Percentiles rank a stretch among this genome's conserved stretches.
These are phyloP conservation scores for Pestalotiopsis sp. DNA, from an alignment of 2,329 filamentous ascomycete genomes.

Conservation along the genomic window DNA sequence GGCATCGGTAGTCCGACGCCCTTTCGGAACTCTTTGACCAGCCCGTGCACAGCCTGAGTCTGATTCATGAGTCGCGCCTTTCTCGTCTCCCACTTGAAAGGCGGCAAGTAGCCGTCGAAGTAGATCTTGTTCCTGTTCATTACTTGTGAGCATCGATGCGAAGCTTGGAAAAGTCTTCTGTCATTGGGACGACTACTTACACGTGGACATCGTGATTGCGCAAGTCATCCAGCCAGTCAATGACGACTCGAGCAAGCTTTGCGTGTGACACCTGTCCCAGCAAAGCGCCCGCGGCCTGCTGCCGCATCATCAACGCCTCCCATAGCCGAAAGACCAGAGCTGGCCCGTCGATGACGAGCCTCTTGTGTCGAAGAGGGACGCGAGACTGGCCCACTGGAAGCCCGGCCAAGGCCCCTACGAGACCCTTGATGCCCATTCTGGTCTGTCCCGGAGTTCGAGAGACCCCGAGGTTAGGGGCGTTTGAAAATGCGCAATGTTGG, in stretches of 20 bases:
- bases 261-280: conserved; percentile 37
- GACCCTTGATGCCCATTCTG: conserved; percentile 61
- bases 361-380: conserved; percentile 39
- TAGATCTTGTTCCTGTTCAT: conserved; percentile 67
- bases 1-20: background rate
- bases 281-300: conserved; percentile 43
- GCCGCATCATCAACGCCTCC: conserved; percentile 51
- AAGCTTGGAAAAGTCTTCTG: conserved; percentile 23
- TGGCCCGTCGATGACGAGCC: conserved; percentile 73
- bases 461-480: background rate
- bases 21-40: conserved; percentile 43
- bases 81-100: conserved; percentile 64
- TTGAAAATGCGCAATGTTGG: background rate
- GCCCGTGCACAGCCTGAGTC: conserved; percentile 48
- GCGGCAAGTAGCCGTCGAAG: conserved; percentile 84
- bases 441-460: background rate
- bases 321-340: conserved; percentile 76
- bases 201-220: conserved; percentile 57
- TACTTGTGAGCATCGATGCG: background rate
- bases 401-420: conserved; percentile 55
- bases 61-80: conserved; percentile 58
- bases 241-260: conserved; percentile 48
- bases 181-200: conserved; percentile 48
- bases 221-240: conserved; percentile 66
- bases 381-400: conserved; percentile 44